phyloP scores from a whole-genome alignment of 805 yeast species.

The Candida tallmaniae region DNA sequence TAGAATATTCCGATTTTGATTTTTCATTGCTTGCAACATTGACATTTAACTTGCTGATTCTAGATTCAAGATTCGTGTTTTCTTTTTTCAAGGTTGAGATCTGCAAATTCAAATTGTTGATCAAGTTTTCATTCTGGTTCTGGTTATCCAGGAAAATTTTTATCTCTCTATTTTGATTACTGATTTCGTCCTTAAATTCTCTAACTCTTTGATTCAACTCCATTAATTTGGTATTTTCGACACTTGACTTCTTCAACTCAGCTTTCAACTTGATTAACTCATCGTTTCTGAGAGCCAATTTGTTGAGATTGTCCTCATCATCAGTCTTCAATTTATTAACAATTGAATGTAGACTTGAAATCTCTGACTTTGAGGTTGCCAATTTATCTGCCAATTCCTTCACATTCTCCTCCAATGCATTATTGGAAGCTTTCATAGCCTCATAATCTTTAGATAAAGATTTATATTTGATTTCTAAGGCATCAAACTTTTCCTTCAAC shows the following conservation, averaged over 20 bases:
- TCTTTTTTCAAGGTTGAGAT: constrained; percentile 6
- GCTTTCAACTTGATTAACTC: constrained; percentile 10
- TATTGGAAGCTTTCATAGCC: constrained; percentile 2
- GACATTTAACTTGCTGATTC: constrained; percentile 17
- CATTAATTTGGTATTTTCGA: constrained; percentile 1
- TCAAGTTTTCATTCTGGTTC: constrained; percentile 4
- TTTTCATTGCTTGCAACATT: constrained; percentile 18
- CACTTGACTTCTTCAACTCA: constrained; percentile 6
- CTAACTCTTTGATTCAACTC: background rate
- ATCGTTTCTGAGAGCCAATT: constrained; percentile 10
- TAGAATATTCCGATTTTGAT: constrained; percentile 24
- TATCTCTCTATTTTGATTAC: constrained; percentile 2
- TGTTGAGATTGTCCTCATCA: constrained; percentile 6
- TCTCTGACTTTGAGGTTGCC: constrained; percentile 6
- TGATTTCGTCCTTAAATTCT: constrained; percentile 1
- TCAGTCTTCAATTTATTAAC: constrained; percentile 11
- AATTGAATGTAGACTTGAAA: constrained; percentile 5
- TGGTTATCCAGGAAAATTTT: constrained; percentile 3
- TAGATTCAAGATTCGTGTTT: constrained; percentile 2
- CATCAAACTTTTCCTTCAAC: constrained; percentile 4
- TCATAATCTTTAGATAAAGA: constrained; percentile 4
- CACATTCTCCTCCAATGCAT: constrained; percentile 2
- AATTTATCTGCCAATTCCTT: constrained; percentile 1
- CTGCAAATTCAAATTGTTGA: constrained; percentile 7
- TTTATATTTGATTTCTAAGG: constrained; percentile 4